Base-by-base conservation (phyloP, 441 rosid genomes). In the Daphne laureola region DNA sequence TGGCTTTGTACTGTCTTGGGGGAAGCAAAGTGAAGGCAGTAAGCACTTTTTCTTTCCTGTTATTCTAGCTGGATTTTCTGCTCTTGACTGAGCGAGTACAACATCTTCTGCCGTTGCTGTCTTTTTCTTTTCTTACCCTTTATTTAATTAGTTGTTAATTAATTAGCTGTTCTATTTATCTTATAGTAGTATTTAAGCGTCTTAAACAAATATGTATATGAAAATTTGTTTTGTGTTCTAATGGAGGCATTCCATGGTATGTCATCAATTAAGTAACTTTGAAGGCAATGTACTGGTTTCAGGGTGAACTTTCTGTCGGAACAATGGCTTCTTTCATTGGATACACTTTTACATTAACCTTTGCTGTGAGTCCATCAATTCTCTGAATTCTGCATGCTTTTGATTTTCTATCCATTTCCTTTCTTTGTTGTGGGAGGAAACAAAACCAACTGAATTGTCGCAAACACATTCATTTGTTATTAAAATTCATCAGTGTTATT, bases 21-120 rank as follows among this genome's bases (percentile, higher is more conserved):
- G 98, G 96, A 70, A 89, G 67, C 79, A 88, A 86, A 80, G 98
- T 86, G 76, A 92, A 88, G 79, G 80, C 96, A 57, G 96, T 92
- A 67, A 83, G 94, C 58, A 58, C 58, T 63, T 57, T 51, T 62
- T 52, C 0, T 23, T 6, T 12, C 53, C 11, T 17, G 25, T 50
- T 26, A 21, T 25, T 50, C 53, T 13, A 4, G 9, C 4, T 31
- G 38, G 38, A 31, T 50, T 50, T 11, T 11, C 14, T 21, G 1
- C 36, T 3, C 38, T 26, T 50, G 53, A 14, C 13, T 50, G 17
- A 50, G 38, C 7, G 11, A 31, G 38, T 9, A 31, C 9, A 8
- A 2, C 38, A 31, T 4, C 7, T 50, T 50, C 49, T 8, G 17
- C 17, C 45, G 25, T 12, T 27, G 26, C 25, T 43, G 17, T 54